These are phyloP conservation scores for Senna siamea DNA, from an alignment of 306 rosid species.

Conservation along the genomic window DNA sequence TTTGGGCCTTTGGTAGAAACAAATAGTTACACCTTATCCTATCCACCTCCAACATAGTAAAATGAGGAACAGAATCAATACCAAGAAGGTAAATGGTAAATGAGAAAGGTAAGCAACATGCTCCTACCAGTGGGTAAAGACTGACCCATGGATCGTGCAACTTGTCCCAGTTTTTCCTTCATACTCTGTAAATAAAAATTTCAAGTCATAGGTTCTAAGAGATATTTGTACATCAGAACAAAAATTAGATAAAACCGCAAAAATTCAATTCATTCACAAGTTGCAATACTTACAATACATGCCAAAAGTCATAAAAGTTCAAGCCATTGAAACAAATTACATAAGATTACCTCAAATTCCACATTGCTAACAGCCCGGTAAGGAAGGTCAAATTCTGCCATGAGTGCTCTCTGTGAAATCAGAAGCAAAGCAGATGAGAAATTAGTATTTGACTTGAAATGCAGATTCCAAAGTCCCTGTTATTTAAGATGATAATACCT, in stretches of 20 bases:
- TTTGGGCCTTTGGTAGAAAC: slow-evolving; percentile 3
- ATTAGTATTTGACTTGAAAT: slow-evolving; percentile 34
- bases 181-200: slow-evolving; percentile 55
- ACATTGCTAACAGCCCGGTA: slow-evolving; percentile 63
- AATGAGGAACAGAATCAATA: slow-evolving; percentile 28
- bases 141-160: slow-evolving; percentile 70
- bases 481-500: slow-evolving; percentile 52
- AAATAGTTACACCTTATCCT: slow-evolving; percentile 23
- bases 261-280: slow-evolving; percentile 1
- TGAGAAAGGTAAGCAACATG: slow-evolving; percentile 14
- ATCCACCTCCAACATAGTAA: slow-evolving; percentile 17
- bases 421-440: slow-evolving; percentile 34
- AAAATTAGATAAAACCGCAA: slow-evolving; percentile 2
- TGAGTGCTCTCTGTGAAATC: slow-evolving; percentile 62
- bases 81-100: slow-evolving; percentile 20
- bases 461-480: slow-evolving; percentile 10
- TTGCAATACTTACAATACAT: slow-evolving; percentile 14
- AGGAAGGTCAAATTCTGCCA: slow-evolving; percentile 76
- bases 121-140: slow-evolving; percentile 59
- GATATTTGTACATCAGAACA: slow-evolving; percentile 21
- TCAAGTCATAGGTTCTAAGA: slow-evolving; percentile 8
- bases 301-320: neutral
- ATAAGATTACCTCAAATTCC: slow-evolving; percentile 75
- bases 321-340: slow-evolving; percentile 33
- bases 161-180: slow-evolving; percentile 73